Base-by-base conservation (phyloP, 2,329 filamentous ascomycete species). In the Dactylonectria estremocensis region DNA sequence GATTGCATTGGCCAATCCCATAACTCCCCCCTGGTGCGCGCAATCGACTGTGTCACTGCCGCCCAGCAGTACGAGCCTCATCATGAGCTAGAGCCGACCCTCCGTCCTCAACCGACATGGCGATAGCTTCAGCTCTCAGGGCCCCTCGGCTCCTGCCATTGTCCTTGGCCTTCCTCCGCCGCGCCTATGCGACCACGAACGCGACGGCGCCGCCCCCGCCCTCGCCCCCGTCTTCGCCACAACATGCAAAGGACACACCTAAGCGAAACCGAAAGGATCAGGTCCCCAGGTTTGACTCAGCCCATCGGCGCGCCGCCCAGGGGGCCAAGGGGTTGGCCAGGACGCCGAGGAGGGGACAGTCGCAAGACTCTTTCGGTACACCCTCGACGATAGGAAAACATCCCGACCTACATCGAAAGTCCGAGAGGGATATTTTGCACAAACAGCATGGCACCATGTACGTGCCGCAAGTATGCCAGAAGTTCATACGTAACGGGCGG, bases 401-500 rank as follows among this genome's bases (percentile, higher is more conserved):
- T 55, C 60, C 54, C 18, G 65, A 61, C n/a, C 53, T 18, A 28
- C 16, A 22, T 61, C 69, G 22, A 52, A 60, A 7, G 45, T 61
- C 2, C 40, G 40, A 43, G 13, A 67, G 52, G 24, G 37, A 37
- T 0, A 66, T 67, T 11, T 64, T 55, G 8, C 24, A 37, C 22
- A 28, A 40, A 11, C 62, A 48, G 37, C 20, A 20, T 13, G 53
- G 40, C 20, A 67, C 20, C 28, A 50, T 49, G 22, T 50, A 46
- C 28, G 43, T 79, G 31, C 77, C 77, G 8, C 40, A 66, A 14
- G 55, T 65, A 1, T 73, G 61, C 46, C 67, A 62, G 16, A 56
- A 63, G 7, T 77, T 78, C 57, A 49, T 79, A 53, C 3, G 28
- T 1, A 61, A 72, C 20, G 78, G 79, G 46, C 71, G 20, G 55